These are phyloP conservation scores for Alternaria ethzedia DNA, from an alignment of 2,329 filamentous ascomycete species.

Conservation along the genomic window DNA sequence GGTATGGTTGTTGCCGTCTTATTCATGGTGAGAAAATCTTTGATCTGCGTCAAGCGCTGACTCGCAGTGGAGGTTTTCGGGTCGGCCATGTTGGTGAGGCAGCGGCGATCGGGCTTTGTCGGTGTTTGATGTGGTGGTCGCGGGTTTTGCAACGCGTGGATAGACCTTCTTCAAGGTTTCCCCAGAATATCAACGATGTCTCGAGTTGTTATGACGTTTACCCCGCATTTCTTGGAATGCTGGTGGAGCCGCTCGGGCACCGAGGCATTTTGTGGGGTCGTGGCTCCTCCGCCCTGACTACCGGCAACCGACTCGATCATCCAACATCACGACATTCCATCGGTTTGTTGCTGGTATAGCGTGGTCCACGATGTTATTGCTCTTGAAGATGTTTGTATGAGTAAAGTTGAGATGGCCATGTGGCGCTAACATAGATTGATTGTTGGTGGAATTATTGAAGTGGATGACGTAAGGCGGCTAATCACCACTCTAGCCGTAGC, in stretches of 20 bases:
- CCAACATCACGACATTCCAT: not conserved
- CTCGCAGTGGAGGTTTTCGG: conserved; percentile 40
- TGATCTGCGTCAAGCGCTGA: conserved; percentile 52
- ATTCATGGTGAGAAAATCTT: conserved; percentile 54
- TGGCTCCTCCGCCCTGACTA: not conserved
- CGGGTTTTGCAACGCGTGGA: not conserved
- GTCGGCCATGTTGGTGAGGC: conserved; percentile 36
- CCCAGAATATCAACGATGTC: not conserved
- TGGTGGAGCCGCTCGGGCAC: not conserved
- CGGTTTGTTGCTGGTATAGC: not conserved
- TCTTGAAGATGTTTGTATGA: not conserved
- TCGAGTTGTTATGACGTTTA: conserved; percentile 1
- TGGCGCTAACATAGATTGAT: not conserved
- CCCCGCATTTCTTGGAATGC: conserved; percentile 5
- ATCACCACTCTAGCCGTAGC: not conserved
- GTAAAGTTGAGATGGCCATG: not conserved
- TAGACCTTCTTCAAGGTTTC: not conserved
- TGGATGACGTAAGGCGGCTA: conserved; percentile 5
- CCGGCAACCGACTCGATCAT: not conserved
- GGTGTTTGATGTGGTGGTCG: not conserved
- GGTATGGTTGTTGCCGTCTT: conserved; percentile 58
- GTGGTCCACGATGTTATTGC: not conserved
- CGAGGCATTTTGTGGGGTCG: not conserved
- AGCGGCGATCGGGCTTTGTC: not conserved
- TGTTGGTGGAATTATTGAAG: not conserved